These are phyloP conservation scores for Pseudocercospora fijiensis DNA, from an alignment of 2,329 filamentous ascomycete genomes.

Conservation along the genomic window DNA sequence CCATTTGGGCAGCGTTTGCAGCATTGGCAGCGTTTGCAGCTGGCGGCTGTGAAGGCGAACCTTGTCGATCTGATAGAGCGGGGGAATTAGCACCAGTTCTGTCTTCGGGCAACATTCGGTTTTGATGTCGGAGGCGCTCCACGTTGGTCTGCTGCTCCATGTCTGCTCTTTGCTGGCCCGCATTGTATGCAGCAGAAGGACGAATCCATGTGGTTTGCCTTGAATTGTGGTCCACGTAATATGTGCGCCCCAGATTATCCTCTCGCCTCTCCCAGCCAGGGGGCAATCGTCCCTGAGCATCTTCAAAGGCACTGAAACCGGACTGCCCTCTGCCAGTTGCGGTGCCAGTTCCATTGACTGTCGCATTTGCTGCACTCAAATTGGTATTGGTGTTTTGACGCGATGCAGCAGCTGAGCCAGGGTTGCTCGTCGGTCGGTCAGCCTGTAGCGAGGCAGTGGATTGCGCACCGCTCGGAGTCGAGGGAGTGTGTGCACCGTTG, in stretches of 20 bases:
- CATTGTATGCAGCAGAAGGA: constrained; percentile 70
- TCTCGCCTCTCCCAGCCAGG: constrained; percentile 94
- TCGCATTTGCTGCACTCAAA: constrained; percentile 3
- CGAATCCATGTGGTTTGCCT: constrained; percentile 95
- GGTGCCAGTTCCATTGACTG: constrained; percentile 16
- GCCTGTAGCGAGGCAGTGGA: constrained; percentile 37
- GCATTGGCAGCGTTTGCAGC: constrained; percentile 36
- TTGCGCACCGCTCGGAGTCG: constrained; percentile 45
- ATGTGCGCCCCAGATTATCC: constrained; percentile 90
- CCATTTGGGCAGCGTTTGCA: constrained; percentile 72
- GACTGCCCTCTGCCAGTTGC: constrained; percentile 44
- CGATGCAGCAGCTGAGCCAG: constrained; percentile 28
- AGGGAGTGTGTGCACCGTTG: constrained; percentile 40
- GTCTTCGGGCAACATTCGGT: constrained; percentile 92
- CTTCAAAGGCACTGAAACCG: constrained; percentile 88
- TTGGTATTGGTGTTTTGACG: constrained; percentile 29
- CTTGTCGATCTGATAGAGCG: constrained; percentile 55
- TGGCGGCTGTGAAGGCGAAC: constrained; percentile 39
- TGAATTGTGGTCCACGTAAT: constrained; percentile 98
- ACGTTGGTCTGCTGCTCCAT: constrained; percentile 89
- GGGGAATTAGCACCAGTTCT: constrained; percentile 91
- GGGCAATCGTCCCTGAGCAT: constrained; percentile 87
- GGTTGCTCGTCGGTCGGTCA: constrained; percentile 31
- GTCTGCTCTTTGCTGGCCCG: constrained; percentile 72
- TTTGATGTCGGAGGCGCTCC: constrained; percentile 90